Conservation (phyloP, 2,329 filamentous ascomycete species). For the Penicillium brasilianum region DNA sequence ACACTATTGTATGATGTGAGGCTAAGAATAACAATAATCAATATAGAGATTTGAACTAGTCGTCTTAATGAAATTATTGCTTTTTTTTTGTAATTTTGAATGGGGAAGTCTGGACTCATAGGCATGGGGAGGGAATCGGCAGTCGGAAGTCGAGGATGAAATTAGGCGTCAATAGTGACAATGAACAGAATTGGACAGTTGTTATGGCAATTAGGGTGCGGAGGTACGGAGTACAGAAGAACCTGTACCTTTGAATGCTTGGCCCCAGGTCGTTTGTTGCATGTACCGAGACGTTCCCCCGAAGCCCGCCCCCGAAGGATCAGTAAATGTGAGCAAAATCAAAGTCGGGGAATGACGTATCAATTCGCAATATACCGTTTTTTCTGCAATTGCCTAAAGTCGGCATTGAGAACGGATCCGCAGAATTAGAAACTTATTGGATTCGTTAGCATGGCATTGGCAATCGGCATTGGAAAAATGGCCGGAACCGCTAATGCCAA, state of each 20-base stretch:
- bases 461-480: background rate
- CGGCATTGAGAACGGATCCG: background rate
- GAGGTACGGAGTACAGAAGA: background rate
- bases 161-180: background rate
- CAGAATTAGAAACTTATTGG: background rate
- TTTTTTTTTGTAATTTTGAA: background rate
- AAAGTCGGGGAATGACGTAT: background rate
- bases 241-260: background rate
- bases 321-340: background rate
- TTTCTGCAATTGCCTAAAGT: background rate
- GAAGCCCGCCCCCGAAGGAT: background rate
- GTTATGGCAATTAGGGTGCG: background rate
- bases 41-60: background rate
- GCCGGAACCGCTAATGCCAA: background rate
- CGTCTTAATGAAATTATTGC: background rate
- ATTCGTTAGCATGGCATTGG: background rate
- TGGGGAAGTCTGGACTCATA: background rate
- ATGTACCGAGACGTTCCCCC: no score
- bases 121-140: no score
- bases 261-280: background rate
- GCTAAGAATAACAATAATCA: background rate
- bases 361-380: background rate
- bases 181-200: background rate
- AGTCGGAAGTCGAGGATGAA: background rate
- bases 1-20: background rate